A percentile compares a stretch with the other conserved stretches of the same genome.
These are phyloP conservation scores for Erodium chrysanthum DNA, from an alignment of 441 rosid genomes.

Conservation along the genomic window DNA sequence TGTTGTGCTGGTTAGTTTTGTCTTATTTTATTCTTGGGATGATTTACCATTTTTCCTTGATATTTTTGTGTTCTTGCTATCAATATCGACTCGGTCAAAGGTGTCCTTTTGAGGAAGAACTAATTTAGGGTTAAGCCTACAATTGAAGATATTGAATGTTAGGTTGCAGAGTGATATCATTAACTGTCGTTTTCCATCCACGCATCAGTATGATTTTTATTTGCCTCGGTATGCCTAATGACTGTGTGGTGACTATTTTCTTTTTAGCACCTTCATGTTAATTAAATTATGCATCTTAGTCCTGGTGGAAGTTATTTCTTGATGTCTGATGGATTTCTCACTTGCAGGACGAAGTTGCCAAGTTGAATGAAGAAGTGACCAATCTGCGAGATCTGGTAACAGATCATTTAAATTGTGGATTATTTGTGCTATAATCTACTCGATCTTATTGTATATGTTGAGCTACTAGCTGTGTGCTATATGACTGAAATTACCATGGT, in stretches of 20 bases:
- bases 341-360: constrained; percentile 59
- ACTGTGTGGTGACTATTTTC: background rate
- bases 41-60: background rate
- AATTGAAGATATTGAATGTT: background rate
- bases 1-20: background rate
- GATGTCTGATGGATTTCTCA: constrained; percentile 9
- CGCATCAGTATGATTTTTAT: background rate
- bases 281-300: background rate
- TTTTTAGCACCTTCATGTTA: background rate
- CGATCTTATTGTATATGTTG: background rate
- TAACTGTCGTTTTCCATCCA: background rate
- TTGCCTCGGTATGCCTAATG: background rate
- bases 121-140: background rate
- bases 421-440: background rate
- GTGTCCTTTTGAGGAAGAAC: background rate
- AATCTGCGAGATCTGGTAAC: constrained; percentile 52
- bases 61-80: background rate
- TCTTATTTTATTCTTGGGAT: background rate
- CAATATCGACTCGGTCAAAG: background rate
- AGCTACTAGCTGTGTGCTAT: background rate
- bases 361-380: constrained; percentile 44
- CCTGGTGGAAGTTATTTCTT: background rate
- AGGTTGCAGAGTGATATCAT: background rate
- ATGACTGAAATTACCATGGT: background rate
- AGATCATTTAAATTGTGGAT: background rate